Evolutionary conservation across 2,329 filamentous ascomycete species (phyloP), one percentile per base, ranked within the genome.

Genomic region (Paracoccidioides brasiliensis): DNA sequence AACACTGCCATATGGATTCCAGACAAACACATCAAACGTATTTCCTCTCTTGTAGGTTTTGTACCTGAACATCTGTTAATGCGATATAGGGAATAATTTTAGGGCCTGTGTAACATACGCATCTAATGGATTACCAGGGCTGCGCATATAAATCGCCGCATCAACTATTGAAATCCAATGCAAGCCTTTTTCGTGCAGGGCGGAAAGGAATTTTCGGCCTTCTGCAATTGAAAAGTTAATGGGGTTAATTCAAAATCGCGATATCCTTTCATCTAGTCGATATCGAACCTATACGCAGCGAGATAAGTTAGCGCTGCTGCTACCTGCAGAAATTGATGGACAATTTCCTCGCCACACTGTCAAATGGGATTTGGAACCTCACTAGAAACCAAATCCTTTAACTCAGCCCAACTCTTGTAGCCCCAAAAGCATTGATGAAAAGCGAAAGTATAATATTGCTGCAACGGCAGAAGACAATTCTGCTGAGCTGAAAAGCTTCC

Each of bases 391-490:
- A 81, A 75, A 60, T 79, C 79, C 59, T 84, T 78, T 3, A 88
- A 65, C 33, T 81, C 76, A 1, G 80, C 79, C 81, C 85, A 89
- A 63, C 87, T 88, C 42, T 78, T 73, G 66, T 93, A 93, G 0
- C 88, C 88, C 83, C 88, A 93, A 57, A 86, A 79, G 63, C 87
- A 91, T 66, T 94, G 88, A 61, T 94, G 88, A 66, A 79, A 91
- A 0, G 89, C 89, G 58, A 94, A 81, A 0, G 84, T 82, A 76
- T 82, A 91, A 71, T 93, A 93, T 61, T 86, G 83, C 65, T 90
- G 85, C 81, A 91, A 83, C 0, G 83, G 83, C 0, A 88, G 87
- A 4, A 87, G 72, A 0, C 87, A 53, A 84, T 74, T 1, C 83
- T 79, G 54, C 79, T 82, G 56, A 72, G 69, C 59, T 87, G 83